Base-by-base conservation (phyloP, 129 eudicot species). In the Artemisia argyi region DNA sequence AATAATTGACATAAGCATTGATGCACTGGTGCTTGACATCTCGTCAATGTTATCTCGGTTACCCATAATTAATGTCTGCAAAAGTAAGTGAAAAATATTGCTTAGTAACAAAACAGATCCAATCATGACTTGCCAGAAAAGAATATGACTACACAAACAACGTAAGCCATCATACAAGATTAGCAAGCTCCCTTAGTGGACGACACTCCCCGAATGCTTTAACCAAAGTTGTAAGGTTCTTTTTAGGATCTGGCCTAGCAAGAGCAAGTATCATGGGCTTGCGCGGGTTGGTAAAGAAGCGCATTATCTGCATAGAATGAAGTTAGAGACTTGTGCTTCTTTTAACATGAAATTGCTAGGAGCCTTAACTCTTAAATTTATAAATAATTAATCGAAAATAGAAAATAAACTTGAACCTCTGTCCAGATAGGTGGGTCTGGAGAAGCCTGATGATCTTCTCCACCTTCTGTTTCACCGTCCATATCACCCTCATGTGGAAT, bases 171-270 rank as follows among this genome's bases (percentile, higher is more conserved):
- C 73, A 26, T 82, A 95, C 99, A 68, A 95, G 97, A 78, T 95
- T 95, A 64, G 99, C 97, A 73, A 95, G 99, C 92, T 95, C 99
- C 79, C 95, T 80, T 61, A 95, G 70, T 50, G 96, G 99, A 61
- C 97, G 96, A 73, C 99, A 95, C 84, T 95, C 99, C 63, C 99
- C 99, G 73, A 91, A 95, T 76, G 99, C 99, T 86, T 90, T 95
- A 54, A 95, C 96, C 85, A 95, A 85, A 68, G 99, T 91, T 39
- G 88, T 83, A 11, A 95, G 92, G 58, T 95, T 95, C 83, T 95
- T 95, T 74, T 95, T 95, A 11, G 99, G 99, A 78, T 95, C 99
- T 24, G 99, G 99, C 84, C 99, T 88, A 19, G 99, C 99, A 76
- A 95, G 97, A 39, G 99, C 99, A 22, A 95, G 91, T 64, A 95